Evolutionary conservation across 1,284 basidiomycete species (phyloP).

Genomic region (Cryptococcus depauperatus): DNA sequence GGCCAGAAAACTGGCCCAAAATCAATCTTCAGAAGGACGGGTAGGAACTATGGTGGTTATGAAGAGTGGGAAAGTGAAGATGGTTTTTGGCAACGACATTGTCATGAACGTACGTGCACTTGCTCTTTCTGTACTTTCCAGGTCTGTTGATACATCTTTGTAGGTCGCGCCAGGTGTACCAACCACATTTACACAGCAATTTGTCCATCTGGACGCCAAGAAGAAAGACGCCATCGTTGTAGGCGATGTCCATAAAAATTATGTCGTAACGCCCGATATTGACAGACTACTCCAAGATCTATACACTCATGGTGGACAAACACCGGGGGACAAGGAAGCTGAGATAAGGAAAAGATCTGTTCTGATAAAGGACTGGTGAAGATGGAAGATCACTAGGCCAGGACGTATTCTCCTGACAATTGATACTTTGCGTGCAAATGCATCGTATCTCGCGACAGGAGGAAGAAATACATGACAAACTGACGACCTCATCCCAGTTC

Average conservation of each 20-base stretch:
- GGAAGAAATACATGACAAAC: neutral
- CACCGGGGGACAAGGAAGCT: conserved; percentile 44
- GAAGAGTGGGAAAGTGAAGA: conserved; percentile 74
- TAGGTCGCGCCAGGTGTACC: conserved; percentile 78
- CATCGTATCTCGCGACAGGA: neutral
- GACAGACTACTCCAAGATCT: conserved; percentile 66
- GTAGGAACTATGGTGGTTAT: conserved; percentile 77
- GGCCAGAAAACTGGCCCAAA: conserved; percentile 26
- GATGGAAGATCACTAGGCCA: conserved; percentile 49
- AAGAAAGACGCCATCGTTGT: conserved; percentile 59
- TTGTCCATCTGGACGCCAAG: conserved; percentile 59
- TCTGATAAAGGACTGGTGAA: conserved; percentile 50
- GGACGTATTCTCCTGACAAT: no score
- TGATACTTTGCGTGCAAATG: no score
- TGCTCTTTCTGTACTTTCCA: neutral
- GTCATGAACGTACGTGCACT: conserved; percentile 64
- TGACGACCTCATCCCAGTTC: neutral
- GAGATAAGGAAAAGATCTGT: conserved; percentile 44
- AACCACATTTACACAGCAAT: conserved; percentile 81
- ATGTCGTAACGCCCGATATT: conserved; percentile 76
- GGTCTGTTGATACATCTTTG: neutral
- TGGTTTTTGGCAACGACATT: conserved; percentile 69
- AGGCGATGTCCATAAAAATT: conserved; percentile 77
- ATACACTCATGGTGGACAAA: conserved; percentile 46
- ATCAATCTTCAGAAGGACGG: conserved; percentile 55